Percentiles rank a stretch among this genome's conserved stretches.
Evolutionary conservation across 1,284 basidiomycete species (phyloP).

Genomic region (Moesziomyces antarcticus): DNA sequence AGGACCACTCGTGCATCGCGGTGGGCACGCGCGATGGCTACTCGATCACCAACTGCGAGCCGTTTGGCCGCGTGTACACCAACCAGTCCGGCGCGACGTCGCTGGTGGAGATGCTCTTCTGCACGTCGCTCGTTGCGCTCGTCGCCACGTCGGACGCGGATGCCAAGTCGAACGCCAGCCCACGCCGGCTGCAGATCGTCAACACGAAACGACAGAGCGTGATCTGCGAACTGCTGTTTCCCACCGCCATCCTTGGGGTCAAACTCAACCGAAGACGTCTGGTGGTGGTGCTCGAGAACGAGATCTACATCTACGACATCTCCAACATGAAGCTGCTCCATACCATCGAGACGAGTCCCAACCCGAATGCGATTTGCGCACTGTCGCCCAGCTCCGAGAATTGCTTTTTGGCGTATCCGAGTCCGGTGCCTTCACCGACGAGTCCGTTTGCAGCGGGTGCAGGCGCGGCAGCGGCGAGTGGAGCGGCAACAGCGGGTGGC

Average conservation of each 20-base stretch:
- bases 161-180: conserved; percentile 74
- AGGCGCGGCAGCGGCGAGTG: conserved; percentile 65
- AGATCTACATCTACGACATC: conserved; percentile 99
- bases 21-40: conserved; percentile 96
- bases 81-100: conserved; percentile 92
- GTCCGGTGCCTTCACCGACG: conserved; percentile 85
- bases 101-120: conserved; percentile 99
- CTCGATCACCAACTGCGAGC: conserved; percentile 96
- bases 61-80: conserved; percentile 93
- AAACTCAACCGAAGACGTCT: conserved; percentile 96
- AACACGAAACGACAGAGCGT: conserved; percentile 99
- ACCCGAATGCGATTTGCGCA: conserved; percentile 94
- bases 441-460: conserved; percentile 68
- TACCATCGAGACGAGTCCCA: conserved; percentile 95
- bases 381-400: conserved; percentile 94
- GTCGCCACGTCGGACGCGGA: conserved; percentile 86
- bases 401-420: conserved; percentile 95
- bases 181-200: conserved; percentile 87
- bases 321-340: conserved; percentile 97
- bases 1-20: conserved; percentile 79
- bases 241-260: conserved; percentile 92
- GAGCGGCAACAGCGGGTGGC: too few relatives aligned
- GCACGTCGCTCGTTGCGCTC: conserved; percentile 94
- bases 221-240: conserved; percentile 98
- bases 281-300: conserved; percentile 91